A percentile compares a stretch with the other conserved stretches of the same genome.
Conservation (phyloP, 257 asterid genomes). For the Apocynum venetum region DNA sequence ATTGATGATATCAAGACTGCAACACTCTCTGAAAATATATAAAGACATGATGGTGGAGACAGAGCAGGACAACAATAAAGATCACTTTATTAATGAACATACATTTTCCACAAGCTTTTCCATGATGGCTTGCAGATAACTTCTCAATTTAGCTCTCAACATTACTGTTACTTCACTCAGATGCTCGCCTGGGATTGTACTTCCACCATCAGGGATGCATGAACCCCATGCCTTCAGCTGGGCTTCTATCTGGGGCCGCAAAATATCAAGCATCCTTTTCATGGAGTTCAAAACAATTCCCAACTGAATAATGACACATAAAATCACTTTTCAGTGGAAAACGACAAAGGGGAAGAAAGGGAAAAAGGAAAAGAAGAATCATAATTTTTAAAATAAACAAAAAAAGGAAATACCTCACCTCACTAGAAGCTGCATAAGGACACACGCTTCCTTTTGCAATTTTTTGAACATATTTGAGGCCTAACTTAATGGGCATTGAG, state of each 20-base stretch:
- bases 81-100: conserved; percentile 22
- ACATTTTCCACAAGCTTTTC: conserved; percentile 90
- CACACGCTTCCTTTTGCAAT: conserved; percentile 58
- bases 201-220: conserved; percentile 68
- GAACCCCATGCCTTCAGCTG: conserved; percentile 79
- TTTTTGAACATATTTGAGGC: conserved; percentile 82
- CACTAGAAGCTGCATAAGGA: conserved; percentile 48
- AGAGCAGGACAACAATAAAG: background rate
- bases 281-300: conserved; percentile 78
- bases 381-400: background rate
- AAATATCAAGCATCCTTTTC: conserved; percentile 79
- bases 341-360: background rate
- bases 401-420: conserved; percentile 32
- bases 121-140: conserved; percentile 66
- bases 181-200: conserved; percentile 61
- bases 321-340: background rate
- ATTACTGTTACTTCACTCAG: conserved; percentile 83
- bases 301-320: conserved; percentile 43
- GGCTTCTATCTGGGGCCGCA: conserved; percentile 65
- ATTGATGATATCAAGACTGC: background rate
- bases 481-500: conserved; percentile 71
- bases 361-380: background rate
- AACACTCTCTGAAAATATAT: background rate
- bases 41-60: background rate
- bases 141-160: conserved; percentile 79